Conservation (phyloP, 164 flowering plant genomes). For the Nymphaea thermarum region DNA sequence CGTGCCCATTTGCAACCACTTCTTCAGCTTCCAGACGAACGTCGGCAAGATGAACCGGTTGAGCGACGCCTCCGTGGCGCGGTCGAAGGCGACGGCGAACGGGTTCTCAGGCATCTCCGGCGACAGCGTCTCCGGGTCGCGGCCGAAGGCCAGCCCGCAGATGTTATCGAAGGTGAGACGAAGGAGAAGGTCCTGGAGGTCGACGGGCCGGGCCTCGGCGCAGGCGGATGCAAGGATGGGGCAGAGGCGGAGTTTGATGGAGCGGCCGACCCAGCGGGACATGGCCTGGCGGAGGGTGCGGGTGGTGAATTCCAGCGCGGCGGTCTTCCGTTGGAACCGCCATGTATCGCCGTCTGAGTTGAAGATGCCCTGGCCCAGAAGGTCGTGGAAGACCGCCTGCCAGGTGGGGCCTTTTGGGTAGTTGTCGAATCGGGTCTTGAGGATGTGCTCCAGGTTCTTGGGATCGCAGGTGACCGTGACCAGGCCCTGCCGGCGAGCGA, state of each 20-base stretch:
- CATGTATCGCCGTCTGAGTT: conserved; percentile 72
- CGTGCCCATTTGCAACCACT: conserved; percentile 47
- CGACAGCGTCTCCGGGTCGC: conserved; percentile 46
- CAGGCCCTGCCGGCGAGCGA: conserved; percentile 46
- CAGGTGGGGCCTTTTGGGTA: conserved; percentile 60
- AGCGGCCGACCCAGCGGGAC: conserved; percentile 58
- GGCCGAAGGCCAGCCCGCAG: conserved; percentile 57
- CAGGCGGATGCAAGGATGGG: conserved; percentile 44
- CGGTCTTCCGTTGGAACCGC: conserved; percentile 54
- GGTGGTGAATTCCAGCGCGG: conserved; percentile 54
- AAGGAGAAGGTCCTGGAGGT: conserved; percentile 48
- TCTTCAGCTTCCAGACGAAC: conserved; percentile 45
- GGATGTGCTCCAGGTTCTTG: conserved; percentile 47
- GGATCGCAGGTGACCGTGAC: conserved; percentile 73
- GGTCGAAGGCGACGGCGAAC: conserved; percentile 50
- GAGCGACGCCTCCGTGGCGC: conserved; percentile 61
- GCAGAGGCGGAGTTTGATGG: conserved; percentile 35
- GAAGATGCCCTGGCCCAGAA: conserved; percentile 58
- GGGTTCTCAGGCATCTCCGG: conserved; percentile 45
- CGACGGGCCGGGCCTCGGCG: conserved; percentile 25
- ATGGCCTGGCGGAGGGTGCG: conserved; percentile 61
- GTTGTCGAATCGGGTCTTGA: conserved; percentile 45
- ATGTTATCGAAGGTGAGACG: conserved; percentile 68
- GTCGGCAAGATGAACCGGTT: conserved; percentile 50
- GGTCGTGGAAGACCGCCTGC: conserved; percentile 59